A percentile compares a stretch with the other conserved stretches of the same genome.
Conservation (phyloP, 2,329 filamentous ascomycete genomes). For the Verticillium zaregamsianum region DNA sequence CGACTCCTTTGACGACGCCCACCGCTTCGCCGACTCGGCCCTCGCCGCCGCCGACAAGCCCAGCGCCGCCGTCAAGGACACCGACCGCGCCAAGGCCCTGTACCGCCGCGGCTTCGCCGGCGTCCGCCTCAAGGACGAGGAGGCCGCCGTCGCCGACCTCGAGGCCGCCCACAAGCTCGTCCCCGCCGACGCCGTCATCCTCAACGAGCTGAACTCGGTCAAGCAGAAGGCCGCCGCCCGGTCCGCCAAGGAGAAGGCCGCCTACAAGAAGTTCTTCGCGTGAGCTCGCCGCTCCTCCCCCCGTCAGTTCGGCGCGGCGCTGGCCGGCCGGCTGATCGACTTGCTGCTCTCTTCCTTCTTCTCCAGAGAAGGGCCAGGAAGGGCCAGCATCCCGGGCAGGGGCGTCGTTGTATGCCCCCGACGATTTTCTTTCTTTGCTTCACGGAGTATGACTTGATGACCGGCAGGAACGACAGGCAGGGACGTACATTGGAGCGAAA, state of each 20-base stretch:
- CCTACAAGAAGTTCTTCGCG: conserved; percentile 86
- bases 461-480: neutral
- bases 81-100: conserved; percentile 83
- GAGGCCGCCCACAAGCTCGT: conserved; percentile 70
- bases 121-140: conserved; percentile 77
- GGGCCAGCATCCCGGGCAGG: too few relatives aligned
- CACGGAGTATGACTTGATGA: neutral
- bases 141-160: conserved; percentile 71
- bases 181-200: conserved; percentile 71
- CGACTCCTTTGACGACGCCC: conserved; percentile 64
- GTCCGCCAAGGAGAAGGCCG: conserved; percentile 84
- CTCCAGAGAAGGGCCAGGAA: too few relatives aligned
- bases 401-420: neutral
- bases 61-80: conserved; percentile 63
- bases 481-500: neutral
- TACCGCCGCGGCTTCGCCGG: conserved; percentile 79
- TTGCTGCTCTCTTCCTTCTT: too few relatives aligned
- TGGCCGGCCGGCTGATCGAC: too few relatives aligned
- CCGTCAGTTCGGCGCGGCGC: too few relatives aligned
- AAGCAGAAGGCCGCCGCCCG: conserved; percentile 72
- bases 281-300: conserved; percentile 21
- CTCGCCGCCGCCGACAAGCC: conserved; percentile 62
- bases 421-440: neutral
- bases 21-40: conserved; percentile 67
- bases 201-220: conserved; percentile 69